Evolutionary conservation across 768 basidiomycete species (phyloP).

Genomic region (Kwoniella dejecticola): DNA sequence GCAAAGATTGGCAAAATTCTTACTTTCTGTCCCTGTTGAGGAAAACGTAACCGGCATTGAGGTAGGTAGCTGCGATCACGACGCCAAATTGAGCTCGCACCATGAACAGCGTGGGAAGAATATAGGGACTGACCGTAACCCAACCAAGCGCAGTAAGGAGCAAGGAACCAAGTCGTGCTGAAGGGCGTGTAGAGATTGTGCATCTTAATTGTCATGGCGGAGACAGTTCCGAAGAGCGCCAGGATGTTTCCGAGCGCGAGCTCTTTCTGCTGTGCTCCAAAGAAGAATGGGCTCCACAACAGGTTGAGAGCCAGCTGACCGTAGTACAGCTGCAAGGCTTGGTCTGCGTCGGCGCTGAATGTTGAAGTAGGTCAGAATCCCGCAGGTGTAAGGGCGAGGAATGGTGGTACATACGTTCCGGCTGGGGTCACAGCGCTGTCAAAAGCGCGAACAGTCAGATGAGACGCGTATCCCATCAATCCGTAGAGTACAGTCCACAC

Average conservation of each 20-base stretch:
- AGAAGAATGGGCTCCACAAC: constrained; percentile 69
- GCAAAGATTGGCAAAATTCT: too few species aligned
- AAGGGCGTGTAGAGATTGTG: constrained; percentile 58
- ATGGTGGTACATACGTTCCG: constrained; percentile 57
- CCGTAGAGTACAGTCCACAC: constrained; percentile 38
- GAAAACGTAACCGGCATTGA: constrained; percentile 69
- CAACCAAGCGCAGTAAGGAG: constrained; percentile 70
- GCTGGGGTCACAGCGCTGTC: constrained; percentile 59
- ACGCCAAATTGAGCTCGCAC: constrained; percentile 16
- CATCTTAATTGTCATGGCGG: constrained; percentile 66
- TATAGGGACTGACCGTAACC: constrained; percentile 59
- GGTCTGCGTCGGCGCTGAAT: constrained; percentile 58
- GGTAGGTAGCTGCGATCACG: constrained; percentile 61
- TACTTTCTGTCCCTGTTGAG: constrained; percentile 35
- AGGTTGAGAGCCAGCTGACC: constrained; percentile 65
- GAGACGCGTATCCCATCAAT: constrained; percentile 69
- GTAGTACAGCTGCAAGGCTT: constrained; percentile 65
- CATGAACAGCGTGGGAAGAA: too few species aligned
- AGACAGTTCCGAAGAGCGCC: constrained; percentile 62
- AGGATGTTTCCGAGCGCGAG: constrained; percentile 64
- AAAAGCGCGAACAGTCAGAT: constrained; percentile 64
- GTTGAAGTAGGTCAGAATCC: neutral
- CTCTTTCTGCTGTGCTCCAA: constrained; percentile 61
- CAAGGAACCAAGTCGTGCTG: constrained; percentile 63
- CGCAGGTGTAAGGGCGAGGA: neutral